Conservation (phyloP, 768 basidiomycete species). For the Lactifluus subvellereus region DNA sequence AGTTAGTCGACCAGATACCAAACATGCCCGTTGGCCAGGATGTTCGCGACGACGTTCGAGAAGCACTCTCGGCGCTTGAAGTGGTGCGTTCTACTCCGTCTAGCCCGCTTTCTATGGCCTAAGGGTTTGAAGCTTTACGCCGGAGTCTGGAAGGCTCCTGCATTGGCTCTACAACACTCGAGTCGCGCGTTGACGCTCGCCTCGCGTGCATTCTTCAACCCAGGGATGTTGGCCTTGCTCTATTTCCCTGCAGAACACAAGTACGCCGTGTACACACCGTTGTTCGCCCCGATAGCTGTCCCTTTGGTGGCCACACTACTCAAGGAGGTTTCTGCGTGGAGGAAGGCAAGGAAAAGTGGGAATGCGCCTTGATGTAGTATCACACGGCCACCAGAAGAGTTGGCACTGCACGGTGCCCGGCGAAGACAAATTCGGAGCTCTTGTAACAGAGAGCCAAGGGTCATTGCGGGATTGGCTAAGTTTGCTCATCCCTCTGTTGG, state of each 20-base stretch:
- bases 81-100: slow-evolving; percentile 43
- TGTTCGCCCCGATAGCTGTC: slow-evolving; percentile 87
- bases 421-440: background rate
- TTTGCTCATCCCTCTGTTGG: background rate
- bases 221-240: slow-evolving; percentile 89
- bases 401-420: background rate
- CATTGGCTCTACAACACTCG: slow-evolving; percentile 51
- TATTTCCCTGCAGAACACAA: slow-evolving; percentile 99
- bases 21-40: slow-evolving; percentile 87
- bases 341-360: slow-evolving; percentile 25
- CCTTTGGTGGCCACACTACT: slow-evolving; percentile 72
- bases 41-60: slow-evolving; percentile 66
- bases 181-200: slow-evolving; percentile 57
- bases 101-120: background rate
- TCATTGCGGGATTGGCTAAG: background rate
- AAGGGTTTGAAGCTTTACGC: slow-evolving; percentile 36
- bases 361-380: background rate
- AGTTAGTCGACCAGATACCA: slow-evolving; percentile 77
- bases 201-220: slow-evolving; percentile 92
- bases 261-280: slow-evolving; percentile 91
- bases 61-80: slow-evolving; percentile 66
- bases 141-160: slow-evolving; percentile 36
- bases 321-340: slow-evolving; percentile 68
- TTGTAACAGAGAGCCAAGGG: background rate
- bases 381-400: background rate